Evolutionary conservation across 2,329 filamentous ascomycete species (phyloP).

Genomic region (Colletotrichum sp.): DNA sequence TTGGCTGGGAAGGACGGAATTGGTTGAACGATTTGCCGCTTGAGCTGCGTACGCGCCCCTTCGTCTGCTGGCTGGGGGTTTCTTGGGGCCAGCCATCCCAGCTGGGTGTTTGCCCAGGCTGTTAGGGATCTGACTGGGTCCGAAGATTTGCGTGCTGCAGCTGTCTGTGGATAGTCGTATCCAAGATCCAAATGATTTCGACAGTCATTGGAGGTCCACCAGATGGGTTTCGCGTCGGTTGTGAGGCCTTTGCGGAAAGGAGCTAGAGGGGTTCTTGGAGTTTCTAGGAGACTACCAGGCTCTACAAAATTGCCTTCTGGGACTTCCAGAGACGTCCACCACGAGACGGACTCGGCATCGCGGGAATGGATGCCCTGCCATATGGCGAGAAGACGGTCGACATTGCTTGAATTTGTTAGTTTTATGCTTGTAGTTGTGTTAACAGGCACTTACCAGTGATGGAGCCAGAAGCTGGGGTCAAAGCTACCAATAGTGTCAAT

Average conservation of each 20-base stretch:
- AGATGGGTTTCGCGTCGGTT: background rate
- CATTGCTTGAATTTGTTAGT: background rate
- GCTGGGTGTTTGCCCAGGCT: background rate
- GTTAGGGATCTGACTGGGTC: background rate
- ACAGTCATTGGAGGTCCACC: conserved; percentile 5
- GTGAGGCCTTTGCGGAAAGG: background rate
- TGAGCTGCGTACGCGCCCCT: background rate
- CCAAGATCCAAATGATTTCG: conserved; percentile 3
- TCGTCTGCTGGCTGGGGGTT: background rate
- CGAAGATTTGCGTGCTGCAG: background rate
- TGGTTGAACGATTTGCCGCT: background rate
- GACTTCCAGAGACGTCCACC: background rate
- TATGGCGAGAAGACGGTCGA: background rate
- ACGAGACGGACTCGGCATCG: background rate
- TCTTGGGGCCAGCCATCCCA: background rate
- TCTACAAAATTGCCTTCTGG: background rate
- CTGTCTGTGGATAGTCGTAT: conserved; percentile 4
- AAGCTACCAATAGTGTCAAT: background rate
- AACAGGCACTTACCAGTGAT: background rate
- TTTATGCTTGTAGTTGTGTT: background rate
- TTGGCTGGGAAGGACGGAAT: background rate
- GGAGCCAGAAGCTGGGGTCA: background rate
- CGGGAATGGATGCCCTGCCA: background rate
- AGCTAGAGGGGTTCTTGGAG: background rate
- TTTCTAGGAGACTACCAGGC: background rate